Evolutionary conservation across 2,329 filamentous ascomycete species (phyloP), one percentile per base, ranked within the genome.

Genomic region (Trichophyton verrucosum): DNA sequence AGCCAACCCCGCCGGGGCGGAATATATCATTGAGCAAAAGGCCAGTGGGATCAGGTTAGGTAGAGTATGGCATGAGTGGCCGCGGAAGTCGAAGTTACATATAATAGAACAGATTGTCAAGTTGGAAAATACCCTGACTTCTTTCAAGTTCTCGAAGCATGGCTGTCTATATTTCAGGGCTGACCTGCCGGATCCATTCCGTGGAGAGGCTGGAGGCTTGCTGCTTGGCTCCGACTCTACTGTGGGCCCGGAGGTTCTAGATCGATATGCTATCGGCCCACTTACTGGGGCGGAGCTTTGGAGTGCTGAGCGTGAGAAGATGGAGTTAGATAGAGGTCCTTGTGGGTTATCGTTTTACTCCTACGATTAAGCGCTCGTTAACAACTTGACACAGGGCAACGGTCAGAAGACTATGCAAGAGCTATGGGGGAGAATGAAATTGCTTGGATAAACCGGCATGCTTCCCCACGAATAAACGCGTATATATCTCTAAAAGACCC

Each of bases 311-410:
- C 66, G 66, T 56, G 60, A 40, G 24, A 58, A 65, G 5, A 70
- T 72, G 65, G 49, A 64, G 17, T 62, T 70, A 20, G 67, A 70
- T 62, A 63, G 68, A 57, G 69, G 70, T 1, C 69, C 70, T 51
- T 72, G 69, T 72, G 55, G 65, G 70, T 8, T 42, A 40, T 9
- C 42, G 44, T 24, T 47, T 47, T 2, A n/a, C 42, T 24, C 22
- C 30, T 38, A 40, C 5, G 33, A 38, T 13, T 9, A 9, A 17
- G 22, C 55, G 8, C n/a, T 7, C 5, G 40, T 17, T 57, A 56
- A 20, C 30, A 7, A 7, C 33, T 38, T 38, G 2, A 56, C 11
- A 24, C 9, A 57, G 27, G 55, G 59, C 53, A 57, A 56, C 64
- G 53, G 11, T 63, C 7, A 15, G 66, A 24, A 15, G 66, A 66